Conservation (phyloP, 192 early-diverging fungal genomes). For the Mortierella claussenii region DNA sequence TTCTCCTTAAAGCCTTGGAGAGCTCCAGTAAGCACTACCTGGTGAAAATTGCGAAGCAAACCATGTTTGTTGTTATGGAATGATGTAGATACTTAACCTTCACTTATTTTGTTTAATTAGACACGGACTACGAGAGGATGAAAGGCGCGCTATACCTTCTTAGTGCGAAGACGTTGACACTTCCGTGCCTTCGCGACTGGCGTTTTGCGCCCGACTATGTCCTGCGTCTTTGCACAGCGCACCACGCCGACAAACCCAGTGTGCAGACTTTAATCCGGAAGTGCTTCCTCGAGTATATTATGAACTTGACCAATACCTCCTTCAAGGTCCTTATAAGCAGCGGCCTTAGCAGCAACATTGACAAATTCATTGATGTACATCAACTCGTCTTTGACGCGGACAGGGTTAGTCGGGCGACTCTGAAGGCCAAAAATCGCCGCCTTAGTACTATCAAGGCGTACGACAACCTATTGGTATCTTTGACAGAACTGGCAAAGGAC, state of each 20-base stretch:
- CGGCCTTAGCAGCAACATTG: constrained; percentile 30
- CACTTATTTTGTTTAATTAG: constrained; percentile 27
- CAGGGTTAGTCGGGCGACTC: constrained; percentile 14
- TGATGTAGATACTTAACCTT: too few species aligned
- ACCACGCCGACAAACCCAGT: constrained; percentile 77
- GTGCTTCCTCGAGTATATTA: constrained; percentile 68
- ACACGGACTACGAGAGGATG: constrained; percentile 64
- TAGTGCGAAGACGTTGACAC: constrained; percentile 58
- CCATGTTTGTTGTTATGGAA: not conserved
- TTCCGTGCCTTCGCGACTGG: constrained; percentile 67
- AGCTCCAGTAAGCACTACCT: constrained; percentile 26
- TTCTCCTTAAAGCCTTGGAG: constrained; percentile 59
- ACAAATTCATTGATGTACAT: constrained; percentile 2
- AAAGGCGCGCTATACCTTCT: constrained; percentile 80
- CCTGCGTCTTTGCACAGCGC: constrained; percentile 60
- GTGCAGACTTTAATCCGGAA: constrained; percentile 74
- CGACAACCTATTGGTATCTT: constrained; percentile 51
- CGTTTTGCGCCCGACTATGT: constrained; percentile 66
- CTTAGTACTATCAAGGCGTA: constrained; percentile 53
- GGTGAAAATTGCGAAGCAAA: not conserved
- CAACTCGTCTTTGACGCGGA: constrained; percentile 18
- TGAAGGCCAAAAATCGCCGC: constrained; percentile 34
- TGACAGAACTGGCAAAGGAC: constrained; percentile 71
- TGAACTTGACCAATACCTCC: constrained; percentile 59
- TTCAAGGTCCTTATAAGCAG: constrained; percentile 56